These are phyloP conservation scores for Chaetomium fimeti DNA, from an alignment of 495 filamentous ascomycete species.

Conservation along the genomic window DNA sequence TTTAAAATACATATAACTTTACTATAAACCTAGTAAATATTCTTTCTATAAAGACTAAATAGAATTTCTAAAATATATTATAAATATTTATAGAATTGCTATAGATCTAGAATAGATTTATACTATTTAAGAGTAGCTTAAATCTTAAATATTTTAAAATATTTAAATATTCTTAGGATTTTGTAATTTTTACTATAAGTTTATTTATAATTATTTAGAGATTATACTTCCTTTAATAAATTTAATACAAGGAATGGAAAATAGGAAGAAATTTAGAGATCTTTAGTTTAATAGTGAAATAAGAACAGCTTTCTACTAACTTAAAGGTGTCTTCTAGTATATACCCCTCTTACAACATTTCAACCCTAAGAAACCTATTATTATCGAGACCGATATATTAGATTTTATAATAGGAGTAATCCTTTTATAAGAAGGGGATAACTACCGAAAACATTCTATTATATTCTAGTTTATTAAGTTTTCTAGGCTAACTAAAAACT, in stretches of 20 bases:
- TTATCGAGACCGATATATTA: neutral
- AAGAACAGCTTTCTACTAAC: neutral
- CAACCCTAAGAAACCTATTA: neutral
- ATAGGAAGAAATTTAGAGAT: neutral
- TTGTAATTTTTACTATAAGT: neutral
- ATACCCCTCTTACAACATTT: neutral
- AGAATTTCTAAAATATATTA: neutral
- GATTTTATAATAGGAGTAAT: neutral
- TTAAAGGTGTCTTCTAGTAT: neutral
- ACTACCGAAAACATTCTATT: neutral
- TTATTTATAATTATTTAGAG: neutral
- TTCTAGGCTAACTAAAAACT: neutral
- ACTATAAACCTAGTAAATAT: neutral
- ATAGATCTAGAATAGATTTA: neutral
- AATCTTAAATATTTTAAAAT: neutral
- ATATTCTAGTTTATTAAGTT: neutral
- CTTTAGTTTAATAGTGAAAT: neutral
- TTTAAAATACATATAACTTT: neutral
- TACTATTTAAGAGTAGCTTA: neutral
- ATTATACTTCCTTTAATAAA: neutral
- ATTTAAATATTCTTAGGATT: conserved; percentile 1
- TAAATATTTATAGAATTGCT: neutral
- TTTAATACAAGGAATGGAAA: neutral
- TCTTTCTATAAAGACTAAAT: neutral
- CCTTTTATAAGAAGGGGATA: neutral